Conservation (phyloP, 2,329 filamentous ascomycete species). For the Nannizziopsis arthrosporioides region DNA sequence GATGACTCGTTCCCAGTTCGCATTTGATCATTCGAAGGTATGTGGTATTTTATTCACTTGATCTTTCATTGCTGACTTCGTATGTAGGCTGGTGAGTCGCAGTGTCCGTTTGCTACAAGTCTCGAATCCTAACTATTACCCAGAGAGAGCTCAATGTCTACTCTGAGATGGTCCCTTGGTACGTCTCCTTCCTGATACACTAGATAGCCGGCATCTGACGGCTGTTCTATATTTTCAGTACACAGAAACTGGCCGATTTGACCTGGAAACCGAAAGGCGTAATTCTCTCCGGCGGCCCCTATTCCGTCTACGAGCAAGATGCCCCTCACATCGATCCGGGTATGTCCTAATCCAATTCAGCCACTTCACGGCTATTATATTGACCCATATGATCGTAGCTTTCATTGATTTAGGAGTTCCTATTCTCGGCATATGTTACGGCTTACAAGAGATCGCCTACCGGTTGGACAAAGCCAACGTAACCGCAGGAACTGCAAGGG, state of each 20-base stretch:
- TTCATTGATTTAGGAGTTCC: constrained; percentile 64
- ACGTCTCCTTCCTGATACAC: constrained; percentile 11
- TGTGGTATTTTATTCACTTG: neutral
- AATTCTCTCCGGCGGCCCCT: constrained; percentile 60
- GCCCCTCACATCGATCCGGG: constrained; percentile 71
- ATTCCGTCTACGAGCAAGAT: constrained; percentile 69
- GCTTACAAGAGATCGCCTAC: constrained; percentile 62
- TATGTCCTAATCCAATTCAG: neutral
- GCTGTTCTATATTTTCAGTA: constrained; percentile 27
- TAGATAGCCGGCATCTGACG: neutral
- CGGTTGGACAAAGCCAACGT: constrained; percentile 55
- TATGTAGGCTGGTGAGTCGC: neutral
- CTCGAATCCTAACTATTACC: neutral
- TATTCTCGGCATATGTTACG: constrained; percentile 51
- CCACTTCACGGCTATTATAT: too few relatives aligned
- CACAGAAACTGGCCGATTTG: constrained; percentile 65
- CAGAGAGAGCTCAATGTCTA: constrained; percentile 62
- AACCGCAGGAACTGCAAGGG: constrained; percentile 52
- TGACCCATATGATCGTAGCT: neutral
- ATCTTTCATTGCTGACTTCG: neutral
- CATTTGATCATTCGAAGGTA: constrained; percentile 12
- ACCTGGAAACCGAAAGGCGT: constrained; percentile 73
- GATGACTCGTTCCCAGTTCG: constrained; percentile 6
- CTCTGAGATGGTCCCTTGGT: constrained; percentile 74
- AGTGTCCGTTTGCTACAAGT: neutral